Evolutionary conservation across 2,329 filamentous ascomycete genomes (phyloP).

Genomic region (Pseudogymnoascus sp.): DNA sequence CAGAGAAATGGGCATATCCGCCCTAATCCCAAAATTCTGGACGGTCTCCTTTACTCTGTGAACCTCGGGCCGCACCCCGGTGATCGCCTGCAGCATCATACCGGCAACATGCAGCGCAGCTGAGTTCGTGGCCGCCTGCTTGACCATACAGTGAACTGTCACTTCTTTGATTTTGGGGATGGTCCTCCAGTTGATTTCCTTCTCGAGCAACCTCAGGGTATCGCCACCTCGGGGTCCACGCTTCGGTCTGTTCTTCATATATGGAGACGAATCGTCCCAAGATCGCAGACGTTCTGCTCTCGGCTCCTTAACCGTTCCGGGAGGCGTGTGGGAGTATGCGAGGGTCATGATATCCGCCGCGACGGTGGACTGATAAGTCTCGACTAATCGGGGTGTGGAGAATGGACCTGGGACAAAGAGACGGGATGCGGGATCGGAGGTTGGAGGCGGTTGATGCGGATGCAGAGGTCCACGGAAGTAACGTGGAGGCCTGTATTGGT

Average conservation of each 20-base stretch:
- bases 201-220: constrained; percentile 61
- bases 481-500: constrained; percentile 88
- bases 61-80: constrained; percentile 61
- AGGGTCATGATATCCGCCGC: constrained; percentile 82
- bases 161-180: constrained; percentile 74
- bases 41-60: constrained; percentile 64
- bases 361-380: constrained; percentile 82
- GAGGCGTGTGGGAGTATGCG: constrained; percentile 76
- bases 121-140: constrained; percentile 58
- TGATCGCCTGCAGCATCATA: constrained; percentile 77
- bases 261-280: constrained; percentile 88
- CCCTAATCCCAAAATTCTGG: constrained; percentile 63
- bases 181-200: constrained; percentile 70
- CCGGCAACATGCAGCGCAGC: constrained; percentile 73
- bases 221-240: constrained; percentile 76
- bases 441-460: constrained; percentile 79
- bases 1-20: constrained; percentile 62
- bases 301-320: constrained; percentile 54
- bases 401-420: constrained; percentile 88
- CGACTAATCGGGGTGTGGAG: constrained; percentile 73
- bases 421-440: constrained; percentile 79
- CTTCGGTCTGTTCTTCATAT: constrained; percentile 83
- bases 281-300: constrained; percentile 61
- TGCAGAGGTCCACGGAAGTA: constrained; percentile 91
- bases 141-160: constrained; percentile 68